Percentiles rank a stretch among this genome's conserved stretches.
Evolutionary conservation across 2,329 filamentous ascomycete species (phyloP).

Genomic region (Fusarium praegraminearum): DNA sequence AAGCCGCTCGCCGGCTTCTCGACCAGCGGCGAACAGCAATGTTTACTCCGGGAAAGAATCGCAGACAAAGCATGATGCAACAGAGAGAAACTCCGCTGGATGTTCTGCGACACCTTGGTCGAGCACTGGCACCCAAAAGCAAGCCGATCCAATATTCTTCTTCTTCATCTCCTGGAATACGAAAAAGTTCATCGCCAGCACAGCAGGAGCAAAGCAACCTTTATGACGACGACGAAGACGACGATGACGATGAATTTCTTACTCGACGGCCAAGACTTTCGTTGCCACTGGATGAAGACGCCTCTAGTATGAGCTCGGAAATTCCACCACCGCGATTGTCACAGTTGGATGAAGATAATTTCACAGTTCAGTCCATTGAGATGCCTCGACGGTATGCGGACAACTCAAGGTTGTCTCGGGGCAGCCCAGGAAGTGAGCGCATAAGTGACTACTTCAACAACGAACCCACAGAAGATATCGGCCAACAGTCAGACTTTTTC

Average conservation of each 20-base stretch:
- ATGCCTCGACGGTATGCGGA: constrained; percentile 65
- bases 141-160: constrained; percentile 61
- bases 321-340: constrained; percentile 66
- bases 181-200: constrained; percentile 47
- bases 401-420: constrained; percentile 61
- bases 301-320: constrained; percentile 66
- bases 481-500: constrained; percentile 65
- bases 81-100: constrained; percentile 68
- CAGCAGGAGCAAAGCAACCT: constrained; percentile 58
- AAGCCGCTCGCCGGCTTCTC: constrained; percentile 69
- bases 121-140: constrained; percentile 64
- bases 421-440: constrained; percentile 65
- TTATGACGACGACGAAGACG: constrained; percentile 64
- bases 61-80: constrained; percentile 68
- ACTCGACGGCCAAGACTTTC: constrained; percentile 63
- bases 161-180: constrained; percentile 55
- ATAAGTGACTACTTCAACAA: constrained; percentile 65
- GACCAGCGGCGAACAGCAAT: constrained; percentile 69
- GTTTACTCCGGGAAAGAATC: constrained; percentile 69
- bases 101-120: constrained; percentile 65
- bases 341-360: constrained; percentile 69
- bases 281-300: constrained; percentile 63
- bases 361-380: constrained; percentile 70
- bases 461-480: constrained; percentile 55
- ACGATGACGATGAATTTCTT: constrained; percentile 62